phyloP scores from a whole-genome alignment of 257 asterid species.

The Parsonsia alboflavescens region DNA sequence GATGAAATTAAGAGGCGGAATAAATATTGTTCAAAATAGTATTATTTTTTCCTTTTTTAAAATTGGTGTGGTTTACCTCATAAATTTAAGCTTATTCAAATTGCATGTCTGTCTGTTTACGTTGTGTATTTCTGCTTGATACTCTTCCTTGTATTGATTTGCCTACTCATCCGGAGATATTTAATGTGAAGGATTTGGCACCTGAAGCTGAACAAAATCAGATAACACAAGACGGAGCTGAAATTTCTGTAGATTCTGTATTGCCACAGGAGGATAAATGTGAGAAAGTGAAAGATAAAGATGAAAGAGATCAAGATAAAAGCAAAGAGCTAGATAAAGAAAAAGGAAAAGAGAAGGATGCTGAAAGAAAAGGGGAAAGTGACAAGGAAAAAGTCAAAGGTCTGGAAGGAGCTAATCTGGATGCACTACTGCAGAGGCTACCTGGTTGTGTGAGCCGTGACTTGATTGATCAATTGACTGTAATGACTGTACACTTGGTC shows the following conservation, averaged over 20 bases:
- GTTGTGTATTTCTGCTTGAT: neutral
- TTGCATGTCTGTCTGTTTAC: neutral
- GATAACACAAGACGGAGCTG: conserved; percentile 48
- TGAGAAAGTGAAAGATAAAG: conserved; percentile 60
- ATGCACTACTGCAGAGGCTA: conserved; percentile 83
- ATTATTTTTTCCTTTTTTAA: neutral
- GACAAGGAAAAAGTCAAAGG: conserved; percentile 91
- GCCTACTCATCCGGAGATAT: conserved; percentile 21
- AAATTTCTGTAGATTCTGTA: conserved; percentile 55
- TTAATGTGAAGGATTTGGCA: conserved; percentile 52
- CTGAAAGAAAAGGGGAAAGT: conserved; percentile 70
- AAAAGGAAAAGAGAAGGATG: conserved; percentile 80
- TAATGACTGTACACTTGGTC: conserved; percentile 34
- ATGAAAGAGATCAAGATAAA: conserved; percentile 69
- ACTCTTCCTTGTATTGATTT: neutral
- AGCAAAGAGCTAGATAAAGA: conserved; percentile 55
- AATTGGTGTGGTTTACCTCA: neutral
- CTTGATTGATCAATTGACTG: conserved; percentile 96
- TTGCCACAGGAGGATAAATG: conserved; percentile 50
- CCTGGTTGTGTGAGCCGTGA: conserved; percentile 97
- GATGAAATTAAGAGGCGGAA: neutral
- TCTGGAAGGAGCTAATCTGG: conserved; percentile 87
- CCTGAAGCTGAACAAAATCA: conserved; percentile 63
- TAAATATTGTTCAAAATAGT: neutral
- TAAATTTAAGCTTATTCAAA: neutral